Evolutionary conservation across 257 asterid species (phyloP).

Genomic region (Lithospermum erythrorhizon): DNA sequence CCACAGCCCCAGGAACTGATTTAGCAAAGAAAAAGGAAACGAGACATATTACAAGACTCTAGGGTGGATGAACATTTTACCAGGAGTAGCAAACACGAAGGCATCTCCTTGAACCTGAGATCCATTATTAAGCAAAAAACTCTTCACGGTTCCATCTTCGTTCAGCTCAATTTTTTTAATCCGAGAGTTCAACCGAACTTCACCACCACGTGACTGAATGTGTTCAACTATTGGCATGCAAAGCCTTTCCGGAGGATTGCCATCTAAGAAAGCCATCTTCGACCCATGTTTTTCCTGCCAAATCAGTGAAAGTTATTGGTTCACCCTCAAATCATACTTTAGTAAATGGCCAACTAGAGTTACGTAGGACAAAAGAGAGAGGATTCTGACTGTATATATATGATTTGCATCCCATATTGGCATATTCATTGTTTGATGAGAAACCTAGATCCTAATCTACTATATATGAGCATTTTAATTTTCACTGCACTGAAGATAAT

Average conservation of each 20-base stretch:
- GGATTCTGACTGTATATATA: no score
- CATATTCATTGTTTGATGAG: no score
- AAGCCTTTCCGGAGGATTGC: constrained; percentile 97
- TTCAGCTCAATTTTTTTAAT: constrained; percentile 67
- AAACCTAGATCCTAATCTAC: no score
- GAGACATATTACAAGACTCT: neutral
- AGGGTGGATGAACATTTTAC: constrained; percentile 26
- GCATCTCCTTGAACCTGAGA: constrained; percentile 67
- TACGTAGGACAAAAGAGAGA: no score
- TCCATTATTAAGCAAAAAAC: constrained; percentile 55
- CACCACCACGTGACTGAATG: constrained; percentile 66
- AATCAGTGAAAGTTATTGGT: neutral
- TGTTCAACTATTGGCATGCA: constrained; percentile 90
- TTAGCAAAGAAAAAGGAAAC: neutral
- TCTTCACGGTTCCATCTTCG: constrained; percentile 60
- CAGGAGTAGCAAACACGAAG: constrained; percentile 88
- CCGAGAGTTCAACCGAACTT: constrained; percentile 65
- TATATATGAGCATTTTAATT: no score
- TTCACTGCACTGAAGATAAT: no score
- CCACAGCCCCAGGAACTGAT: constrained; percentile 4
- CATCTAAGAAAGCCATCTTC: constrained; percentile 98
- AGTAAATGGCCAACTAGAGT: no score
- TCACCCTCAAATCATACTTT: neutral
- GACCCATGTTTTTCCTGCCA: constrained; percentile 95
- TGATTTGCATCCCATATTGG: no score